Conservation (phyloP, 495 filamentous ascomycete species). For the Lineolata rhizophorae region DNA sequence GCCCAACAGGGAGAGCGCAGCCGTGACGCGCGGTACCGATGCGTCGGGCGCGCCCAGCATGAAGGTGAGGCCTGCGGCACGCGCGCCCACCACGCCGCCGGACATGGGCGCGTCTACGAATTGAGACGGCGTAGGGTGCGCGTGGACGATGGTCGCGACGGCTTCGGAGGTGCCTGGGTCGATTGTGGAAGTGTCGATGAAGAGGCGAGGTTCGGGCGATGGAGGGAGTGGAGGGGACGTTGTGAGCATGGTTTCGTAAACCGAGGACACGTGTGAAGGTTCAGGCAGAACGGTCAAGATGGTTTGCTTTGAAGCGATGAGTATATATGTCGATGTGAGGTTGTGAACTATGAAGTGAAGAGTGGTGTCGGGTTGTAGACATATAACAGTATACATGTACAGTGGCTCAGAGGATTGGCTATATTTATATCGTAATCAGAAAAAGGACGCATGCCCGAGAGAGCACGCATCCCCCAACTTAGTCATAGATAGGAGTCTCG, state of each 20-base stretch:
- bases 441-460: no score
- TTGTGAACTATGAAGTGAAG: neutral
- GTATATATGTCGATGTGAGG: neutral
- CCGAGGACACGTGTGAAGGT: slow-evolving; percentile 17
- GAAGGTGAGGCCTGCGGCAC: slow-evolving; percentile 26
- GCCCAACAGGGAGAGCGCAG: slow-evolving; percentile 57
- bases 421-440: slow-evolving; percentile 16
- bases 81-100: slow-evolving; percentile 25
- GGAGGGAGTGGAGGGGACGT: no score
- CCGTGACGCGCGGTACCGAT: slow-evolving; percentile 35
- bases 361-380: no score
- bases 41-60: slow-evolving; percentile 55
- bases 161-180: slow-evolving; percentile 18
- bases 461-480: slow-evolving; percentile 20
- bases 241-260: slow-evolving; percentile 18
- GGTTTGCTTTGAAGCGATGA: slow-evolving; percentile 11
- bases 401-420: slow-evolving; percentile 23
- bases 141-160: slow-evolving; percentile 9
- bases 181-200: slow-evolving; percentile 26
- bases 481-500: slow-evolving; percentile 21
- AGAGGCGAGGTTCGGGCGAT: slow-evolving; percentile 10
- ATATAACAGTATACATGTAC: neutral
- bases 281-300: slow-evolving; percentile 23
- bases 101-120: slow-evolving; percentile 21
- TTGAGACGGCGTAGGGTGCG: neutral